Conservation (phyloP, 108 stramenopile species). For the Bacterosira constricta region DNA sequence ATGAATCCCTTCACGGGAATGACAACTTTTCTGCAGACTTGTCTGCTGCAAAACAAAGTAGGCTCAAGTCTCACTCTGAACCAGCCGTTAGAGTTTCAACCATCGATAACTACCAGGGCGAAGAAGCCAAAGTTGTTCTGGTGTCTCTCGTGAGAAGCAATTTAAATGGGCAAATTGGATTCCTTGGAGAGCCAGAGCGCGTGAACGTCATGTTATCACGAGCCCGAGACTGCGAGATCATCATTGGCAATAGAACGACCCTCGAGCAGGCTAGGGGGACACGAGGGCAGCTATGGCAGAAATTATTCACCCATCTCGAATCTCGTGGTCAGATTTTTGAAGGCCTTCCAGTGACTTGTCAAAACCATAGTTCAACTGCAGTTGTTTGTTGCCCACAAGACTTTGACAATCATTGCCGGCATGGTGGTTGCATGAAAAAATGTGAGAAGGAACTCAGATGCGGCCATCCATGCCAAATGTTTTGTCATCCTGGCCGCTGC, state of each 20-base stretch:
- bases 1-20: constrained; percentile 23
- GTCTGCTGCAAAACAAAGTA: neutral
- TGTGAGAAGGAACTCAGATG: constrained; percentile 44
- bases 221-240: constrained; percentile 61
- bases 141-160: constrained; percentile 78
- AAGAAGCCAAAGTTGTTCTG: constrained; percentile 87
- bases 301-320: constrained; percentile 32
- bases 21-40: constrained; percentile 33
- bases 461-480: constrained; percentile 48
- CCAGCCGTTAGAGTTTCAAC: constrained; percentile 44
- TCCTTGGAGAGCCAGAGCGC: constrained; percentile 81
- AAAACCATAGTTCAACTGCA: constrained; percentile 40
- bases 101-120: constrained; percentile 92
- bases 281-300: constrained; percentile 44
- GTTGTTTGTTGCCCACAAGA: constrained; percentile 17
- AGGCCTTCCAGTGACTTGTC: constrained; percentile 49
- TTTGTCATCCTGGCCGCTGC: constrained; percentile 64
- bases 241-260: constrained; percentile 53
- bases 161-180: constrained; percentile 71
- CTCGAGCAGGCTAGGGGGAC: constrained; percentile 8
- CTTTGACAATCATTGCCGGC: constrained; percentile 36
- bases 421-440: constrained; percentile 52
- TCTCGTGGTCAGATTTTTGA: constrained; percentile 19
- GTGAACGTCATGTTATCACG: constrained; percentile 93
- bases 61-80: neutral